Evolutionary conservation across 2,329 filamentous ascomycete species (phyloP), one percentile per base, ranked within the genome.

Genomic region (Zelopaecilomyces penicillatus): DNA sequence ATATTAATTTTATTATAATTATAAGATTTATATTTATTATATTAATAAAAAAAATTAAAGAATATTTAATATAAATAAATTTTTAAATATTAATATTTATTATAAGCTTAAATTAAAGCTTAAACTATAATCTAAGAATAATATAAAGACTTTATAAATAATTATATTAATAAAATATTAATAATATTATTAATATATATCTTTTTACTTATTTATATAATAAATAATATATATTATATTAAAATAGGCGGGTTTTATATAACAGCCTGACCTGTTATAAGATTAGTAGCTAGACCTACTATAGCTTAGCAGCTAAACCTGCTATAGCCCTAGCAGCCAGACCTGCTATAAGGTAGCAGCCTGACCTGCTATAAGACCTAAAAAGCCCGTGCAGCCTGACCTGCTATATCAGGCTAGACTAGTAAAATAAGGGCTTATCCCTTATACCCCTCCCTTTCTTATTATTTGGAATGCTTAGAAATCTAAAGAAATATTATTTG

Each of bases 401-500:
- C n/a, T n/a, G n/a, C n/a, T n/a, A n/a, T n/a, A n/a, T n/a, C n/a
- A n/a, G n/a, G n/a, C n/a, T n/a, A n/a, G n/a, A n/a, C n/a, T n/a
- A n/a, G n/a, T n/a, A n/a, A n/a, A n/a, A n/a, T n/a, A n/a, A n/a
- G n/a, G n/a, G n/a, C n/a, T n/a, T n/a, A n/a, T n/a, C n/a, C n/a
- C n/a, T n/a, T n/a, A n/a, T n/a, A n/a, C n/a, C n/a, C n/a, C n/a
- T n/a, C n/a, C n/a, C 12, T 28, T 27, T 39, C 9, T 9, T 39
- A 26, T 30, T 43, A 43, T 43, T 39, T 39, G 38, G 28, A 37
- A 37, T n/a, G n/a, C n/a, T n/a, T n/a, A n/a, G n/a, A n/a, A n/a
- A n/a, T n/a, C n/a, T n/a, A n/a, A n/a, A n/a, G n/a, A n/a, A n/a
- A n/a, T n/a, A n/a, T n/a, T n/a, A n/a, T n/a, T n/a, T n/a, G n/a